A percentile compares a stretch with the other conserved stretches of the same genome.
Evolutionary conservation across 495 filamentous ascomycete species (phyloP).

Genomic region (Lasiosphaeria hispida): DNA sequence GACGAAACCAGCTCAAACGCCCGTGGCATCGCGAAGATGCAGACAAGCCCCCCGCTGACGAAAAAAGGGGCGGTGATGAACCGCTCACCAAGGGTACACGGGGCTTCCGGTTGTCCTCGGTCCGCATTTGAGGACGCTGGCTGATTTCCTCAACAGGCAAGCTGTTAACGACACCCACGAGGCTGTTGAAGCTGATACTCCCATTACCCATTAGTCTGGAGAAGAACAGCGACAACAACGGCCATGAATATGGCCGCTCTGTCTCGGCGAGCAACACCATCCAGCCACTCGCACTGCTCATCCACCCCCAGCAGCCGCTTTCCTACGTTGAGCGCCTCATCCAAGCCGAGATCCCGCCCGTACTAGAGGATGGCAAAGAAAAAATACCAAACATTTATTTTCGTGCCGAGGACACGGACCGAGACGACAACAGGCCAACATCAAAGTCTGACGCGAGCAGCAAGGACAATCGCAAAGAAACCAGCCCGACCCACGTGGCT

Average conservation of each 20-base stretch:
- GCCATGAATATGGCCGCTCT: slow-evolving; percentile 35
- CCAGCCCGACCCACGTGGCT: slow-evolving; percentile 45
- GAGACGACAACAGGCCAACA: slow-evolving; percentile 48
- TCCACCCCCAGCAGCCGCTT: slow-evolving; percentile 90
- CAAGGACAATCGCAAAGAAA: slow-evolving; percentile 17
- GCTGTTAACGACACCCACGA: slow-evolving; percentile 84
- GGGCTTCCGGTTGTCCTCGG: too few species aligned
- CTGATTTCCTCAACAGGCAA: slow-evolving; percentile 56
- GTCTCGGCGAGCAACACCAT: slow-evolving; percentile 56
- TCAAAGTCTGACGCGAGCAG: slow-evolving; percentile 29
- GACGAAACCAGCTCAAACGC: slow-evolving; percentile 35
- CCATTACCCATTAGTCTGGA: slow-evolving; percentile 65
- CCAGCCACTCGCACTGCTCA: slow-evolving; percentile 80
- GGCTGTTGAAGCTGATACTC: slow-evolving; percentile 84
- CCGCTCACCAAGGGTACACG: slow-evolving; percentile 63
- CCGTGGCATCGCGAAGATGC: slow-evolving; percentile 73
- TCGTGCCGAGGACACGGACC: slow-evolving; percentile 68
- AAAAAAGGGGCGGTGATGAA: slow-evolving; percentile 38
- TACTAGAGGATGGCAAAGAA: slow-evolving; percentile 59
- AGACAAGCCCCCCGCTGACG: slow-evolving; percentile 54
- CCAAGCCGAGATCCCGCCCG: slow-evolving; percentile 77
- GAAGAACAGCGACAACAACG: slow-evolving; percentile 50
- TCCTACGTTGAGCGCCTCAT: slow-evolving; percentile 90
- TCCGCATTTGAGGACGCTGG: neutral
- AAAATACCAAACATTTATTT: slow-evolving; percentile 77